These are phyloP conservation scores for Cupressus sempervirens DNA, from an alignment of 75 land plant genomes.

Conservation along the genomic window DNA sequence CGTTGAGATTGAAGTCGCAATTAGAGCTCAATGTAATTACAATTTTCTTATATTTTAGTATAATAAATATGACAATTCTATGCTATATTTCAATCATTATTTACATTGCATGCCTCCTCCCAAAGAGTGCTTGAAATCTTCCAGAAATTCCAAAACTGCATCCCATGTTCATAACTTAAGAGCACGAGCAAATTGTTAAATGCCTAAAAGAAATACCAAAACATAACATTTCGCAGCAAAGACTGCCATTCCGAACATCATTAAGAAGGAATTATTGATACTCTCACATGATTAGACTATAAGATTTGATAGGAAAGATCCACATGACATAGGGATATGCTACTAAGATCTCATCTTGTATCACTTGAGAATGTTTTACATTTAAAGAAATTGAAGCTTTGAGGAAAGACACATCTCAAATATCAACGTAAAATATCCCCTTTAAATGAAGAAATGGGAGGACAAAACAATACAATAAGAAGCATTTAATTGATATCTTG, in stretches of 20 bases:
- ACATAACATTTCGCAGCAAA: background rate
- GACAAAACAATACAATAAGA: background rate
- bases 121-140: background rate
- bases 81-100: no score
- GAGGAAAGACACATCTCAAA: background rate
- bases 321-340: no score
- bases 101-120: background rate
- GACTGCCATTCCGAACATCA: background rate
- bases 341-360: background rate
- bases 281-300: background rate
- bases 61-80: background rate
- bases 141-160: background rate
- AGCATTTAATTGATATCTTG: background rate
- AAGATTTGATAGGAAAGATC: no score
- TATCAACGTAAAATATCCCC: background rate
- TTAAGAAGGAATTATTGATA: background rate
- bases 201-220: background rate
- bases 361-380: background rate
- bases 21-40: background rate
- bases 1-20: background rate
- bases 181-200: background rate
- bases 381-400: no score
- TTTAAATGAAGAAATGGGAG: background rate
- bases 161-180: background rate
- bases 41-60: no score